A percentile compares a stretch with the other conserved stretches of the same genome.
Evolutionary conservation across 805 yeast species (phyloP).

Genomic region (Candida golubevii): DNA sequence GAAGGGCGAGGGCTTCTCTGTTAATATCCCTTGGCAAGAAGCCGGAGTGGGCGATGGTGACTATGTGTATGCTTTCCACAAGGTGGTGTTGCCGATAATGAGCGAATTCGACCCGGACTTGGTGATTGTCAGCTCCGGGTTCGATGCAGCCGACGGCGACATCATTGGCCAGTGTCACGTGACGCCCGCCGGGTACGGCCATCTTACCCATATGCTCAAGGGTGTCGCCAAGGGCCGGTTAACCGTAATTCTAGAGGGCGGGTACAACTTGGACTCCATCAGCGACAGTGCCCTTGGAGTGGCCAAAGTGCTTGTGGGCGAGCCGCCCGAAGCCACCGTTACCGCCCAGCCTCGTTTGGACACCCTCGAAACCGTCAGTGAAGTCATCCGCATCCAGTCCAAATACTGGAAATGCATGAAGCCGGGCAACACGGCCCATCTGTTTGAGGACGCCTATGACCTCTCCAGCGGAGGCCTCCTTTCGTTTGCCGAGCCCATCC

Average conservation of each 20-base stretch:
- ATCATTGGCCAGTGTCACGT: conserved; percentile 95
- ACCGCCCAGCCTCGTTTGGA: conserved; percentile 65
- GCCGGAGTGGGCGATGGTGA: conserved; percentile 96
- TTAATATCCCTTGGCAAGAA: conserved; percentile 91
- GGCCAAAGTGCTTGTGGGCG: conserved; percentile 86
- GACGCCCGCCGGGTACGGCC: conserved; percentile 92
- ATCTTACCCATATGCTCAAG: conserved; percentile 90
- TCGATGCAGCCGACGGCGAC: conserved; percentile 99
- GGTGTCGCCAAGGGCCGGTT: conserved; percentile 83
- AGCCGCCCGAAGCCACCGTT: conserved; percentile 81
- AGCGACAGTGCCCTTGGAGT: conserved; percentile 89
- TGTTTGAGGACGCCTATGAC: conserved; percentile 39
- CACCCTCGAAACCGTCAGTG: conserved; percentile 74
- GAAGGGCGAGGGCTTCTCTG: conserved; percentile 77
- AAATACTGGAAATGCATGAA: conserved; percentile 82
- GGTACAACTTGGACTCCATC: conserved; percentile 88
- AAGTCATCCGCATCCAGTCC: conserved; percentile 76
- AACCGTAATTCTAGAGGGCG: conserved; percentile 92
- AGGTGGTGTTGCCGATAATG: conserved; percentile 82
- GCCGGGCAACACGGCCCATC: conserved; percentile 52
- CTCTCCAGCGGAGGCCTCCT: conserved; percentile 35
- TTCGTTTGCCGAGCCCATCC: conserved; percentile 67
- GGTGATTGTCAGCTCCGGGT: conserved; percentile 90
- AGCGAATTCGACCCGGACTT: conserved; percentile 89
- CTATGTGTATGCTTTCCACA: conserved; percentile 84